A percentile compares a stretch with the other conserved stretches of the same genome.
Conservation (phyloP, 2,329 filamentous ascomycete species). For the Thelonectria olida region DNA sequence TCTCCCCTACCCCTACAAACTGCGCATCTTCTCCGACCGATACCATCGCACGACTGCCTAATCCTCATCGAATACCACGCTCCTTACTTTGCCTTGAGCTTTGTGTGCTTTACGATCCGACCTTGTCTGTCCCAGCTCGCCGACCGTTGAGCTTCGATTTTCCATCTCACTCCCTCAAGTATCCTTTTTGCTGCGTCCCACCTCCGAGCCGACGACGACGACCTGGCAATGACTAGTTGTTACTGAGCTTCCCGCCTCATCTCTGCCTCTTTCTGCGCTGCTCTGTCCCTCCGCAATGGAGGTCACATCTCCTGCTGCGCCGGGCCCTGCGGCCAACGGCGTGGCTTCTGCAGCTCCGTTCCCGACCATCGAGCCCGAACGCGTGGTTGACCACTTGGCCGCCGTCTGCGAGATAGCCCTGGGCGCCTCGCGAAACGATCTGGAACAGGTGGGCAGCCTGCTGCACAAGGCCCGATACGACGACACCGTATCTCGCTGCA, state of each 20-base stretch:
- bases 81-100: constrained; percentile 33
- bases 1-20: constrained; percentile 18
- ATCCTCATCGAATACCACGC: constrained; percentile 27
- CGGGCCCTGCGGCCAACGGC: constrained; percentile 58
- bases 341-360: constrained; percentile 55
- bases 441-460: constrained; percentile 83
- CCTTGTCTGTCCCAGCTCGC: constrained; percentile 24
- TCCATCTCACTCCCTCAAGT: constrained; percentile 18
- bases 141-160: constrained; percentile 21
- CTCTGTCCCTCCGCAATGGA: constrained; percentile 57
- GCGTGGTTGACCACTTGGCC: constrained; percentile 76
- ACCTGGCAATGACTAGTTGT: constrained; percentile 43
- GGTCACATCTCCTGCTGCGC: constrained; percentile 57
- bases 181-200: constrained; percentile 12
- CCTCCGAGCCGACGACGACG: constrained; percentile 22
- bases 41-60: constrained; percentile 16
- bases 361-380: constrained; percentile 70
- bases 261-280: constrained; percentile 23
- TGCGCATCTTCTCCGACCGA: constrained; percentile 28
- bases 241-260: constrained; percentile 31
- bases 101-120: constrained; percentile 22
- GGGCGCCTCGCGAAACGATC: constrained; percentile 78
- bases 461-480: constrained; percentile 75
- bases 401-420: constrained; percentile 77
- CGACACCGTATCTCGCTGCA: constrained; percentile 88